Evolutionary conservation across 1,139 yeast genomes (phyloP), one percentile per base, ranked within the genome.

Genomic region (Yamadazyma dendronema): DNA sequence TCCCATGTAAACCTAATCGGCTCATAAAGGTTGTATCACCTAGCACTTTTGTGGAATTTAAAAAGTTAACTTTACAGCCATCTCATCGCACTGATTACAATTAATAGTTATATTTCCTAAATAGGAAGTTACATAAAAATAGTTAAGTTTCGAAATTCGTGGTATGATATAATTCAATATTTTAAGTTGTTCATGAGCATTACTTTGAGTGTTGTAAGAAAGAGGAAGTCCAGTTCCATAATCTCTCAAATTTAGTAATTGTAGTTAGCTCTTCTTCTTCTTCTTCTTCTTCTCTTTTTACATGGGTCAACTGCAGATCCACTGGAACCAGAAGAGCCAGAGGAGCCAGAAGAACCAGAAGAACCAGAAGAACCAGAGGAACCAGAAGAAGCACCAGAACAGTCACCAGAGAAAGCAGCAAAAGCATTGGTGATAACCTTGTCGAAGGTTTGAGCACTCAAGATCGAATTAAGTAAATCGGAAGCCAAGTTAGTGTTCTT

Each of bases 381-480:
- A 30, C 41, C 28, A 23, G 43, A 33, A 24, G 43, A 31, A 19
- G 48, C 43, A 19, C 41, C 46, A 13, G 53, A 43, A 57, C 75
- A 69, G 39, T 58, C 52, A 30, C 75, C 75, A 16, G 67, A 57
- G 44, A 59, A 63, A 3, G 74, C 75, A 33, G 72, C 72, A 42
- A 68, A 62, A 2, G 74, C 69, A 39, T 67, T 67, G 34, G 61
- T 56, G 27, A 62, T 57, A 35, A 70, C 65, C n/a, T 68, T 62
- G 38, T 57, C 43, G 45, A 67, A 60, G 34, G 72, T 68, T 34
- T 53, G 42, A 30, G 61, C 54, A 40, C 56, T 61, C 44, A 67
- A 57, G 38, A 70, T 54, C 37, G 65, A 59, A 42, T 56, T 52
- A 46, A 69, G 56, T 46, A 70, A 66, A 46, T 59, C 56, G 21